Conservation (phyloP, 1,139 yeast species). For the Zygoascus sp. region DNA sequence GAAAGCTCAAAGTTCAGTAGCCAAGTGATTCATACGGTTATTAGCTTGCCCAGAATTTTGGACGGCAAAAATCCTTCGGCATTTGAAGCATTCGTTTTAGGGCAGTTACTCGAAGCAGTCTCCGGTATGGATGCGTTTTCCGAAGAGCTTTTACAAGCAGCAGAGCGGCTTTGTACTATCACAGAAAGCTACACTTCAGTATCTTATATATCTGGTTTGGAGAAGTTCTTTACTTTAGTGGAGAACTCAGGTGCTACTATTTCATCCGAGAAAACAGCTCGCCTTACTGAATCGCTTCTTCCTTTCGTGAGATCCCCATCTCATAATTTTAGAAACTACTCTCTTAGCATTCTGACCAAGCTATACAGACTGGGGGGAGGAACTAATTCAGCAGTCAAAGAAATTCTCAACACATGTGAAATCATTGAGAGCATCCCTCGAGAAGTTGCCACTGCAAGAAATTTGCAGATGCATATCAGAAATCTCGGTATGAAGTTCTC, state of each 20-base stretch:
- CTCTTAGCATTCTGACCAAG: background rate
- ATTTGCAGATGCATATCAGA: constrained; percentile 65
- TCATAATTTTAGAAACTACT: background rate
- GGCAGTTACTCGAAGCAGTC: background rate
- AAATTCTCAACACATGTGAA: constrained; percentile 40
- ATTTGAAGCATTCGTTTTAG: background rate
- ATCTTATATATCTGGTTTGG: background rate
- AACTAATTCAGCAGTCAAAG: background rate
- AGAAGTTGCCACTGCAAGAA: constrained; percentile 67
- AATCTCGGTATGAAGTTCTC: constrained; percentile 50
- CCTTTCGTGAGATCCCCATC: constrained; percentile 5
- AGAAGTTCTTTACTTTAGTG: background rate
- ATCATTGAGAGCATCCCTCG: constrained; percentile 71
- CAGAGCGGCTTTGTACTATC: background rate
- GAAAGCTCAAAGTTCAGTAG: background rate
- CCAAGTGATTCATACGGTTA: background rate
- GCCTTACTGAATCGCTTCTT: background rate
- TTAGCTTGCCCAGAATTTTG: background rate
- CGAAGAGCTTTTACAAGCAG: background rate
- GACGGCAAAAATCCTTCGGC: background rate
- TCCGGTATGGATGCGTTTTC: background rate
- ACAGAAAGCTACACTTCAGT: background rate
- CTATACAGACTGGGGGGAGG: background rate
- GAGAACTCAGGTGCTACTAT: background rate
- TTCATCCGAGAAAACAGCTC: background rate